Percentiles rank a stretch among this genome's conserved stretches.
Conservation (phyloP, 768 basidiomycete genomes). For the Suillus luteus region DNA sequence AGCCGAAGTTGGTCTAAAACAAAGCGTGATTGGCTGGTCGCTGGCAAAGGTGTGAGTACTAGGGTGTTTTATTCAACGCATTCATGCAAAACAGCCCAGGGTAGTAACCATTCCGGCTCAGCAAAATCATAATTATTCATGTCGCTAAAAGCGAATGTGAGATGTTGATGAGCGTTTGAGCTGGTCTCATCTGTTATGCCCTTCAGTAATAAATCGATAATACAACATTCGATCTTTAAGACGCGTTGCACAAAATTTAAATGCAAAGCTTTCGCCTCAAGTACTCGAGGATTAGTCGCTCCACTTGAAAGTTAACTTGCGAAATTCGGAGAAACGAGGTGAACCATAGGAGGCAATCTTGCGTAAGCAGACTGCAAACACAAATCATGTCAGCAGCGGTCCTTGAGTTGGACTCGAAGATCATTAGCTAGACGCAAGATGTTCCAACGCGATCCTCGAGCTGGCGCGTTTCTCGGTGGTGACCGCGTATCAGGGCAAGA, state of each 20-base stretch:
- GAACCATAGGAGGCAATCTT: conserved; percentile 8
- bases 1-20: neutral
- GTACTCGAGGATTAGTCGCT: neutral
- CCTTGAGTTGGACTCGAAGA: neutral
- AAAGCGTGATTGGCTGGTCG: neutral
- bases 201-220: neutral
- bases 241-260: neutral
- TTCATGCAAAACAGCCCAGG: neutral
- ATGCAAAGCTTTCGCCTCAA: neutral
- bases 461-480: conserved; percentile 92
- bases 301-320: neutral
- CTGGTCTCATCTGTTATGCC: neutral
- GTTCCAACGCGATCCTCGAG: conserved; percentile 91
- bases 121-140: neutral
- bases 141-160: neutral
- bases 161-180: neutral
- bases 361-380: conserved; percentile 7
- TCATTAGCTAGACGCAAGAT: conserved; percentile 39
- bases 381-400: neutral
- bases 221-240: neutral
- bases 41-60: neutral
- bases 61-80: neutral
- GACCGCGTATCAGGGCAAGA: conserved; percentile 94
- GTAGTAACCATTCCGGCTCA: neutral
- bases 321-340: neutral